These are phyloP conservation scores for Microascus cirrosus DNA, from an alignment of 2,329 filamentous ascomycete genomes.

Conservation along the genomic window DNA sequence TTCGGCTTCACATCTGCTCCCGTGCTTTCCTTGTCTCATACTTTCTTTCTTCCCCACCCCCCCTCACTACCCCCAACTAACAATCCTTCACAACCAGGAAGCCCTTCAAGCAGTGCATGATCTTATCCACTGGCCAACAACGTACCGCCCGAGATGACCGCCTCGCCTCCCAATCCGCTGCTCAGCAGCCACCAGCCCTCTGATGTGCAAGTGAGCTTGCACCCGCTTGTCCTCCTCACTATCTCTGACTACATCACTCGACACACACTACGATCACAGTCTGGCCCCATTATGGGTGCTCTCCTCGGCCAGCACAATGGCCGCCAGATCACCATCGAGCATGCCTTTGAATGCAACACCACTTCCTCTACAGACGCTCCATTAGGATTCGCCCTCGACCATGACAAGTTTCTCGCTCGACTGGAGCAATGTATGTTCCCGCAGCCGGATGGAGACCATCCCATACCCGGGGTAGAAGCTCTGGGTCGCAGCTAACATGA, in stretches of 20 bases:
- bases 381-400: conserved; percentile 51
- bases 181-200: conserved; percentile 56
- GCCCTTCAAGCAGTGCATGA: background rate
- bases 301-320: conserved; percentile 89
- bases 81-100: background rate
- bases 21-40: background rate
- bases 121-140: conserved; percentile 5
- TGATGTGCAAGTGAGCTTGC: conserved; percentile 74
- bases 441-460: background rate
- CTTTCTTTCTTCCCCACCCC: background rate
- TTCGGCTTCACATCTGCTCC: background rate
- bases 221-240: conserved; percentile 88
- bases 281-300: conserved; percentile 71
- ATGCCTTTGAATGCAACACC: conserved; percentile 76
- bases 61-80: background rate
- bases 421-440: conserved; percentile 66
- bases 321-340: conserved; percentile 80
- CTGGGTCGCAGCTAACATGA: background rate
- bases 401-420: conserved; percentile 63
- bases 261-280: conserved; percentile 66
- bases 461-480: background rate
- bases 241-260: conserved; percentile 96
- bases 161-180: conserved; percentile 27
- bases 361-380: conserved; percentile 29
- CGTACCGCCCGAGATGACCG: background rate